Evolutionary conservation across 2,329 filamentous ascomycete species (phyloP).

Genomic region (Fusarium sp.): DNA sequence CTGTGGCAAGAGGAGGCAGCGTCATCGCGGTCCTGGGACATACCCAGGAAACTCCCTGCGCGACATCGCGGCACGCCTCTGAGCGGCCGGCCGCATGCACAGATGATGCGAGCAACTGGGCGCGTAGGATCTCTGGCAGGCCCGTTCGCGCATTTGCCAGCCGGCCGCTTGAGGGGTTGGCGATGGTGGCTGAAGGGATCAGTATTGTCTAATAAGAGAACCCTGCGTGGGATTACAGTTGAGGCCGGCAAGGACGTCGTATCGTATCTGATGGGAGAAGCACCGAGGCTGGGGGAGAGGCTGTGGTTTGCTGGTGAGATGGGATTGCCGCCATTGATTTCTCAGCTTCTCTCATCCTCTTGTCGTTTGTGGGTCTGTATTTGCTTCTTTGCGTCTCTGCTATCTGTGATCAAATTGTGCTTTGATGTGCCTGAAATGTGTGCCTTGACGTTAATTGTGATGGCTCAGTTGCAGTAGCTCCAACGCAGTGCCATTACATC

Average conservation of each 20-base stretch:
- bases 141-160: slow-evolving; percentile 31
- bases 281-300: not conserved
- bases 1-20: slow-evolving; percentile 12
- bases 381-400: not conserved
- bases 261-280: not conserved
- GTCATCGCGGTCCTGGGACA: slow-evolving; percentile 25
- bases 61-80: slow-evolving; percentile 32
- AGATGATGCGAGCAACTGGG: slow-evolving; percentile 35
- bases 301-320: not conserved
- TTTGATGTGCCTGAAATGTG: slow-evolving; percentile 26
- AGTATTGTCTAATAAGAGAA: slow-evolving; percentile 14
- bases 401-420: slow-evolving; percentile 18
- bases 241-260: not conserved
- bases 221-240: slow-evolving; percentile 12
- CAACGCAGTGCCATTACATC: slow-evolving; percentile 2
- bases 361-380: not conserved
- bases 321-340: not conserved
- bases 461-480: slow-evolving; percentile 29
- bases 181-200: slow-evolving; percentile 31
- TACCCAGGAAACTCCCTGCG: slow-evolving; percentile 39
- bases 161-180: slow-evolving; percentile 22
- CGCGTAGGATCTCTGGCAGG: slow-evolving; percentile 33
- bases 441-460: slow-evolving; percentile 12
- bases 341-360: not conserved
- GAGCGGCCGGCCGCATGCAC: slow-evolving; percentile 33